phyloP scores from a whole-genome alignment of 2,329 filamentous ascomycete genomes.

The Bipolaris cookei region DNA sequence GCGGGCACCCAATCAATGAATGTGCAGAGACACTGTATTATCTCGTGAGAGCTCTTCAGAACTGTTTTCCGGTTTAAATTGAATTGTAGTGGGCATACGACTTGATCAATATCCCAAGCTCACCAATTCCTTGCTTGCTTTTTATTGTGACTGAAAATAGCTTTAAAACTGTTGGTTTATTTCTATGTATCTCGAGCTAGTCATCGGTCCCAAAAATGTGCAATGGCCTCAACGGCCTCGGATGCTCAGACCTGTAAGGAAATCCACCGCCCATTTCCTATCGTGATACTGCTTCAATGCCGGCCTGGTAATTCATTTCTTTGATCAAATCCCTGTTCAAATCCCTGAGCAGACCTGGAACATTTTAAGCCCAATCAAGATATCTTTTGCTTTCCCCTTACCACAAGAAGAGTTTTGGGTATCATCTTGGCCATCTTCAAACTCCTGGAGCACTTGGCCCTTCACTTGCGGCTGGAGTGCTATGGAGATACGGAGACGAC shows the following conservation, averaged over 20 bases:
- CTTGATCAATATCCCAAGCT: too few relatives aligned
- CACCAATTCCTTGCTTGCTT: too few relatives aligned
- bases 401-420: neutral
- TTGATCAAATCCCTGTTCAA: too few relatives aligned
- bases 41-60: neutral
- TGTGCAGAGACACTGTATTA: neutral
- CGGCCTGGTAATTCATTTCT: too few relatives aligned
- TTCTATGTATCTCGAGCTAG: neutral
- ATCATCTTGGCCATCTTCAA: constrained; percentile 15
- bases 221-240: too few relatives aligned
- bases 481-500: constrained; percentile 16
- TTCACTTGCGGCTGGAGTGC: constrained; percentile 10
- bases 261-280: too few relatives aligned
- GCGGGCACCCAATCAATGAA: constrained; percentile 11
- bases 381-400: neutral
- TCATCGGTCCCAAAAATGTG: too few relatives aligned
- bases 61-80: neutral
- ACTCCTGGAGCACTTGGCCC: constrained; percentile 18
- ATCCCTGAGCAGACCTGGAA: too few relatives aligned
- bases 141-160: neutral
- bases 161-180: neutral
- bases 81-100: neutral
- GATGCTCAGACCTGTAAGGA: too few relatives aligned
- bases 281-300: too few relatives aligned
- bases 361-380: too few relatives aligned